Conservation (phyloP, 225 moss, liverwort and hornwort species). For the Asterella californica region DNA sequence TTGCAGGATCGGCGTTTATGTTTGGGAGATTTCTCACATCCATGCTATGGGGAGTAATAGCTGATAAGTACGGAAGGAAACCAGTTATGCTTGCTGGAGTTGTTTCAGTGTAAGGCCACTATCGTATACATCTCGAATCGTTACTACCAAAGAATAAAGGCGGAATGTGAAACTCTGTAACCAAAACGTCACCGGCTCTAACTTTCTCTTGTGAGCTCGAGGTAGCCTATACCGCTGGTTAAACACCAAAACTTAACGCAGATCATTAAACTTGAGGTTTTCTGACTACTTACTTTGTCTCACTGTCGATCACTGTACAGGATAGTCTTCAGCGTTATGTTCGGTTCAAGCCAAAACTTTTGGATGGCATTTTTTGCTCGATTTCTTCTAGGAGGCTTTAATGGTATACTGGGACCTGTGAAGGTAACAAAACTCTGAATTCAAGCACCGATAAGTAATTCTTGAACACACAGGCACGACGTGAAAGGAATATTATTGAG, state of each 20-base stretch:
- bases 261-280: no score
- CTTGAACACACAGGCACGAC: no score
- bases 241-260: no score
- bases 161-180: no score
- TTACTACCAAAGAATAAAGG: no score
- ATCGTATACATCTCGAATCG: no score
- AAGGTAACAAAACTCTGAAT: slow-evolving; percentile 39
- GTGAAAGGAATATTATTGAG: no score
- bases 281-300: no score
- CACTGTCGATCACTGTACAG: slow-evolving; percentile 26
- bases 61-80: slow-evolving; percentile 70
- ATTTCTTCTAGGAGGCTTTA: slow-evolving; percentile 60
- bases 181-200: no score
- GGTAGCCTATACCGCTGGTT: no score
- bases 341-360: slow-evolving; percentile 62
- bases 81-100: slow-evolving; percentile 59
- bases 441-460: no score
- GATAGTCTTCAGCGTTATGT: slow-evolving; percentile 59
- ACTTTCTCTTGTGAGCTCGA: no score
- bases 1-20: slow-evolving; percentile 68
- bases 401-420: slow-evolving; percentile 65
- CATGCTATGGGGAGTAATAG: slow-evolving; percentile 61
- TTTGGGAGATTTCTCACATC: slow-evolving; percentile 62
- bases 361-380: slow-evolving; percentile 60
- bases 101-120: slow-evolving; percentile 63